Evolutionary conservation across 2,329 filamentous ascomycete species (phyloP).

Genomic region (Colletotrichum musicola): DNA sequence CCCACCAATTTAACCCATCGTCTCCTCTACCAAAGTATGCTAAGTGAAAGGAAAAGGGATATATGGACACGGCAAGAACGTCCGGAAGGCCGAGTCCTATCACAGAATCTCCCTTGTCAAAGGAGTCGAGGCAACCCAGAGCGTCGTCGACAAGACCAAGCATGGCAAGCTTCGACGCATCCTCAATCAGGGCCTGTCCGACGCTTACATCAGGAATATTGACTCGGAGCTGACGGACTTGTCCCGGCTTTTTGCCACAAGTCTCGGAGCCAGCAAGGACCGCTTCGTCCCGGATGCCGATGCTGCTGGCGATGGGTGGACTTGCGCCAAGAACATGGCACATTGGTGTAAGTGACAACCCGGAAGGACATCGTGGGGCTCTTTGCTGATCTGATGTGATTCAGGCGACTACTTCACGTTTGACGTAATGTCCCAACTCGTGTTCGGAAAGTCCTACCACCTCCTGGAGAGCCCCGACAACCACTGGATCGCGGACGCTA

Average conservation of each 20-base stretch:
- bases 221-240: slow-evolving; percentile 4
- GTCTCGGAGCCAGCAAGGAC: slow-evolving; percentile 21
- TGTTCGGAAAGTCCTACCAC: slow-evolving; percentile 13
- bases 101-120: slow-evolving; percentile 21
- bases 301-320: slow-evolving; percentile 5
- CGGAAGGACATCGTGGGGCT: no score
- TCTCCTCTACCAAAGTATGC: no score
- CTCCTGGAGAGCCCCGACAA: slow-evolving; percentile 6
- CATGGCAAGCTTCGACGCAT: slow-evolving; percentile 26
- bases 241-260: slow-evolving; percentile 3
- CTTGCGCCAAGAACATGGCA: slow-evolving; percentile 15
- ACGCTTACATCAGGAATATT: slow-evolving; percentile 20
- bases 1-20: no score
- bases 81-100: slow-evolving; percentile 20
- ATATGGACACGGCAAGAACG: slow-evolving; percentile 24
- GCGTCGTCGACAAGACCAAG: slow-evolving; percentile 25
- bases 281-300: slow-evolving; percentile 1
- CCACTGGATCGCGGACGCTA: slow-evolving; percentile 19
- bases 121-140: slow-evolving; percentile 24
- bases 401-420: slow-evolving; percentile 23
- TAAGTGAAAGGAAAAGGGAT: slow-evolving; percentile 1
- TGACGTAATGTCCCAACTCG: slow-evolving; percentile 23
- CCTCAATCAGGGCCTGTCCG: slow-evolving; percentile 26
- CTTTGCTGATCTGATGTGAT: neutral
- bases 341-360: slow-evolving; percentile 20